A percentile compares a stretch with the other conserved stretches of the same genome.
phyloP scores from a whole-genome alignment of 129 eudicot genomes.

The Arctium minus region DNA sequence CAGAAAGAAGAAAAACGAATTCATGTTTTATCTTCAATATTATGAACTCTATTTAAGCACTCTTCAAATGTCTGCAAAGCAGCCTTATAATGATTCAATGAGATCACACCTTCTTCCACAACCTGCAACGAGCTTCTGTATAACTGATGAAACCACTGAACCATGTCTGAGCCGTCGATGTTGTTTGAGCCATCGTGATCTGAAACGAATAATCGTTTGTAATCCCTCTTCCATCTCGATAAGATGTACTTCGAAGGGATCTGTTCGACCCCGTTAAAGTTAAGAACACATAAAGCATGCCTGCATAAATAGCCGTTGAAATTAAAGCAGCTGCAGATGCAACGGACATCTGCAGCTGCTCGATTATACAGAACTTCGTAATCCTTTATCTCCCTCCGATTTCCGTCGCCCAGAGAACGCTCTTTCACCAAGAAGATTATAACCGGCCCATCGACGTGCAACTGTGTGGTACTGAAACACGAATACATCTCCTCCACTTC shows the following conservation, averaged over 20 bases:
- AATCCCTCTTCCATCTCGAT: constrained; percentile 73
- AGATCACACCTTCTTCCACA: constrained; percentile 83
- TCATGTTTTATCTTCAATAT: constrained; percentile 50
- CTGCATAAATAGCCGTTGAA: constrained; percentile 78
- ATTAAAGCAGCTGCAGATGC: constrained; percentile 89
- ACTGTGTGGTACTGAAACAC: constrained; percentile 82
- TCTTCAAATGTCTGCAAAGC: constrained; percentile 72
- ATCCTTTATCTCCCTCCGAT: constrained; percentile 68
- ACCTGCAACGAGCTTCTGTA: constrained; percentile 78
- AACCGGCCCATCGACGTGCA: constrained; percentile 69
- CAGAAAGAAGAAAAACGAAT: constrained; percentile 1
- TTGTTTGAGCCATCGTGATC: constrained; percentile 30
- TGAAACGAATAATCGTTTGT: constrained; percentile 43
- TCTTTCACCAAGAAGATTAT: constrained; percentile 77
- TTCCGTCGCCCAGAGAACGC: constrained; percentile 63
- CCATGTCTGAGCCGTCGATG: constrained; percentile 29
- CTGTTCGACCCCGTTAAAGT: constrained; percentile 82
- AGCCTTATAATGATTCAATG: constrained; percentile 70
- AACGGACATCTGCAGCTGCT: constrained; percentile 73
- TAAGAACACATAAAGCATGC: constrained; percentile 79
- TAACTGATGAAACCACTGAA: constrained; percentile 54
- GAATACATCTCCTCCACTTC: constrained; percentile 98
- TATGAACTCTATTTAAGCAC: constrained; percentile 70
- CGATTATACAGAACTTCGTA: constrained; percentile 74
- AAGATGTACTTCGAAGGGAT: constrained; percentile 67